These are phyloP conservation scores for Colletotrichum coccodes DNA, from an alignment of 2,329 filamentous ascomycete species.

Conservation along the genomic window DNA sequence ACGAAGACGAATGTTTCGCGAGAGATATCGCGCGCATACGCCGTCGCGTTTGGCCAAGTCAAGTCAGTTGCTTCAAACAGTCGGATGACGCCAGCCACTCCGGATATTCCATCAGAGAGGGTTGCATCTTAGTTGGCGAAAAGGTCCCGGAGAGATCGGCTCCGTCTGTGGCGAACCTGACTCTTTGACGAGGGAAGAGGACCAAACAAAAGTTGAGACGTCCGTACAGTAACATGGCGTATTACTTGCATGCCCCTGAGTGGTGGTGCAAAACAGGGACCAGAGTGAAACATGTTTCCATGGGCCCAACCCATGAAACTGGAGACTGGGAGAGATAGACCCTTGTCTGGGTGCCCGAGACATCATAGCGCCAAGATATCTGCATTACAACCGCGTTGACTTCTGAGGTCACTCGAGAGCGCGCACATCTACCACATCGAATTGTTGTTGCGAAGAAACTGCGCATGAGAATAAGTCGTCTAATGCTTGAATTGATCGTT, in stretches of 20 bases:
- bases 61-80: neutral
- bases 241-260: slow-evolving; percentile 1
- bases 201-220: neutral
- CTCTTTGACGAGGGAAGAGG: neutral
- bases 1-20: neutral
- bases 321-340: neutral
- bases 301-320: slow-evolving; percentile 25
- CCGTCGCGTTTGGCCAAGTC: neutral
- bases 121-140: neutral
- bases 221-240: too few species aligned
- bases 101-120: neutral
- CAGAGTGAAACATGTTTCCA: slow-evolving; percentile 25
- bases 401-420: neutral
- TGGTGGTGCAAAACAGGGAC: neutral
- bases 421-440: neutral
- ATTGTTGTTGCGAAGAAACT: neutral
- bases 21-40: too few species aligned
- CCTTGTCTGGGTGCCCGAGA: neutral
- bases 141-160: slow-evolving; percentile 1
- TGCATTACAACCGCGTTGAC: neutral
- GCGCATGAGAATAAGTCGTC: neutral
- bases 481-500: slow-evolving; percentile 15
- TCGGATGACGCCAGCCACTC: neutral
- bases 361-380: slow-evolving; percentile 21
- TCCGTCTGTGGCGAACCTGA: neutral